These are phyloP conservation scores for Violaceomyces palustris DNA, from an alignment of 1,284 basidiomycete species.

Conservation along the genomic window DNA sequence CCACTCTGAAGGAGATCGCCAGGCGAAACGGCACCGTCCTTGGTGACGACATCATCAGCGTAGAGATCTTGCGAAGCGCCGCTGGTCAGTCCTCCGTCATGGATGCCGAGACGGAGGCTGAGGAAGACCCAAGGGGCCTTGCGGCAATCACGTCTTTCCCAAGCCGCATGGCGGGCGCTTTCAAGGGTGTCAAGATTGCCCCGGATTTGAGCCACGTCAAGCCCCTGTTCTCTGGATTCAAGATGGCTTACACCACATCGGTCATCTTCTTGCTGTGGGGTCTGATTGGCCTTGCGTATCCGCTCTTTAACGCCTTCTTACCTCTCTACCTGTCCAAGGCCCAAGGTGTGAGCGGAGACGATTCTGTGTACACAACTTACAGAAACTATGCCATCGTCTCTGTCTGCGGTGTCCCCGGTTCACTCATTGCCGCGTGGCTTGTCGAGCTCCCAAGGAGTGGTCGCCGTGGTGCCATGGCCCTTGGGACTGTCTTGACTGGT, in stretches of 20 bases:
- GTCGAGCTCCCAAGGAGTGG: slow-evolving; percentile 49
- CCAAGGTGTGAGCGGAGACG: slow-evolving; percentile 9
- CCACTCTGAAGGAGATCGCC: slow-evolving; percentile 43
- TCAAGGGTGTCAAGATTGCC: slow-evolving; percentile 16
- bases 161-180: slow-evolving; percentile 4
- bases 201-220: slow-evolving; percentile 42
- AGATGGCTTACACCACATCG: slow-evolving; percentile 41
- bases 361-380: slow-evolving; percentile 30
- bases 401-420: slow-evolving; percentile 49
- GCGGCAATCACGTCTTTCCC: slow-evolving; percentile 9
- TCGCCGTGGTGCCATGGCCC: slow-evolving; percentile 47
- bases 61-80: slow-evolving; percentile 45
- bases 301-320: slow-evolving; percentile 51
- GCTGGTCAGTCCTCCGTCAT: slow-evolving; percentile 45
- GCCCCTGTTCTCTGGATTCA: slow-evolving; percentile 39
- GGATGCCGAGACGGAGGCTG: slow-evolving; percentile 8
- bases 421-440: slow-evolving; percentile 46
- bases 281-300: slow-evolving; percentile 52
- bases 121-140: slow-evolving; percentile 12
- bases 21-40: slow-evolving; percentile 39
- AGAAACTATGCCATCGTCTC: slow-evolving; percentile 51
- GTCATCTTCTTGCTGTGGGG: slow-evolving; percentile 46
- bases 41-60: slow-evolving; percentile 45
- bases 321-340: slow-evolving; percentile 40
- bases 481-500: slow-evolving; percentile 48